Evolutionary conservation across 148 eudicot genomes (phyloP), one percentile per base, ranked within the genome.

Genomic region (Salicornia ramosissima): DNA sequence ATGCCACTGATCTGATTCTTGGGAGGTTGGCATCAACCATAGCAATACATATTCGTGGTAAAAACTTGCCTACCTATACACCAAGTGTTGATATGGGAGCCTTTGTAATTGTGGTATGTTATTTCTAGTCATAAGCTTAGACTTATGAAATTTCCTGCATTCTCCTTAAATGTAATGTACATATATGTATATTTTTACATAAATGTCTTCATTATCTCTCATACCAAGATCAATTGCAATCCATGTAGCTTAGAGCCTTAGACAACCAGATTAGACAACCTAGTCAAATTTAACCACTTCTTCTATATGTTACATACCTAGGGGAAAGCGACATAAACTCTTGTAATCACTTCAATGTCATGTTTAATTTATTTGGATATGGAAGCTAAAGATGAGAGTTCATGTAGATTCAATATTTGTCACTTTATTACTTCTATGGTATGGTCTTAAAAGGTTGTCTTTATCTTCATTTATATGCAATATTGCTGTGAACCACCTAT

Each of bases 21-120:
- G 97, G 99, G 71, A 83, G 97, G 75, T 56, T 95, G 57, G 93
- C 99, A 58, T 87, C 99, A 29, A 86, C 91, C 6, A 91, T 95
- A 42, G 91, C 97, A 52, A 73, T 91, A 68, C 63, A 87, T 76
- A 95, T 95, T 51, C 90, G 96, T 22, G 99, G 99, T 57, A 95
- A 94, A 68, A 88, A 91, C 81, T 77, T 95, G 64, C 93, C 87
- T 13, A 86, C 96, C 12, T 95, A 70, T 71, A 91, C 99, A 64
- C 99, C 97, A 18, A 95, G 99, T 87, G 88, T 87, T 30, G 99
- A 94, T 85, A 95, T 95, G 99, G 97, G 99, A 62, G 91, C 99
- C 18, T 91, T 87, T 80, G 91, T 95, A 33, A 83, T 95, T 51
- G 99, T 95, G 91, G 99, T 95, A 91, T 24, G 73, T 62, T 59